phyloP scores from a whole-genome alignment of 495 filamentous ascomycete genomes.

The Aspergillus bridgeri region DNA sequence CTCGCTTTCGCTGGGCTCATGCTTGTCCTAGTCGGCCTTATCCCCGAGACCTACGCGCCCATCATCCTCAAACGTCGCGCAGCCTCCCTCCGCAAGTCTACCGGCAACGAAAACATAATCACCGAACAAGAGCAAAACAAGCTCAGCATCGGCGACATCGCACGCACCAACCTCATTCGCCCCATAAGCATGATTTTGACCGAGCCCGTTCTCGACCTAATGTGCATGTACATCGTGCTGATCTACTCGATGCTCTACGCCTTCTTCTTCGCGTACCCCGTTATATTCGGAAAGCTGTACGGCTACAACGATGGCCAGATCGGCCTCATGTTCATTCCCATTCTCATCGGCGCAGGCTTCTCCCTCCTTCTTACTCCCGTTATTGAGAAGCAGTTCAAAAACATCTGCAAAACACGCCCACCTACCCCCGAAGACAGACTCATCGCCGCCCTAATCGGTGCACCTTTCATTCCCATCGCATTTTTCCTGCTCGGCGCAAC shows the following conservation, averaged over 20 bases:
- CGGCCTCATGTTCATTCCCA: slow-evolving; percentile 33
- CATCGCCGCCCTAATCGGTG: slow-evolving; percentile 30
- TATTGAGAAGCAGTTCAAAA: slow-evolving; percentile 35
- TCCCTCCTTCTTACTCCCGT: slow-evolving; percentile 40
- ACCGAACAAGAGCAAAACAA: slow-evolving; percentile 43
- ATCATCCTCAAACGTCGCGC: slow-evolving; percentile 58
- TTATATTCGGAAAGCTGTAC: slow-evolving; percentile 56
- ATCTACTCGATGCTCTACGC: slow-evolving; percentile 70
- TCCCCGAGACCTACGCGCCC: slow-evolving; percentile 63
- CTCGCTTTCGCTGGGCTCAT: slow-evolving; percentile 43
- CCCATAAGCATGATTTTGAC: slow-evolving; percentile 39
- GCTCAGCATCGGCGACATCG: slow-evolving; percentile 33
- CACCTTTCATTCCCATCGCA: slow-evolving; percentile 34
- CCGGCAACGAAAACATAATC: slow-evolving; percentile 53
- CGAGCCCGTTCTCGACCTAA: slow-evolving; percentile 54
- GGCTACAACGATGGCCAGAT: slow-evolving; percentile 35
- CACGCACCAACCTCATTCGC: slow-evolving; percentile 44
- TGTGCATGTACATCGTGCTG: slow-evolving; percentile 65
- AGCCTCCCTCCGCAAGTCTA: slow-evolving; percentile 50
- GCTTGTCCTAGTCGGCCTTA: slow-evolving; percentile 43
- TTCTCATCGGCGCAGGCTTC: slow-evolving; percentile 51
- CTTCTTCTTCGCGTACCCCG: slow-evolving; percentile 69
- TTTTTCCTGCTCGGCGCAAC: slow-evolving; percentile 61
- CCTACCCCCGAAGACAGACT: slow-evolving; percentile 40
- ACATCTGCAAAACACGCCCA: slow-evolving; percentile 16